A percentile compares a stretch with the other conserved stretches of the same genome.
phyloP scores from a whole-genome alignment of 352 stramenopile genomes.

The Phytophthora rubi region DNA sequence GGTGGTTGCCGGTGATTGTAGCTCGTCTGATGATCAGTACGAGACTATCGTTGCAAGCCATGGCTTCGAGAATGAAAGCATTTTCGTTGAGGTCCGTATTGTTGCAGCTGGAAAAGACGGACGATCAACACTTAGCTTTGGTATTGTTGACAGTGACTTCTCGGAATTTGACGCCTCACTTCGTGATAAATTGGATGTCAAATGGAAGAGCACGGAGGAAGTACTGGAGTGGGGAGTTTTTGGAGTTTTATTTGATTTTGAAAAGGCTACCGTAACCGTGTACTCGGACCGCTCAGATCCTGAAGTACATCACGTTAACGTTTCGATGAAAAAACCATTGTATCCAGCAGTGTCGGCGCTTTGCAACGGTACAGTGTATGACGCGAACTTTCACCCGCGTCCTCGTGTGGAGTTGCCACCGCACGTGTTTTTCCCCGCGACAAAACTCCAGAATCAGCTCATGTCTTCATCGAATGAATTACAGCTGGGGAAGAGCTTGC shows the following conservation, averaged over 20 bases:
- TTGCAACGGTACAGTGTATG: constrained; percentile 76
- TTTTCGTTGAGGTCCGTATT: constrained; percentile 72
- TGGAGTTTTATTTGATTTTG: constrained; percentile 85
- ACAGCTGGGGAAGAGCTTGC: constrained; percentile 73
- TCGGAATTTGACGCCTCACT: constrained; percentile 26
- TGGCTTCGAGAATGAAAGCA: constrained; percentile 50
- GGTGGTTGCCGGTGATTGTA: constrained; percentile 62
- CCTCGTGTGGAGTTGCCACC: constrained; percentile 59
- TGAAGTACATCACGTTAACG: constrained; percentile 40
- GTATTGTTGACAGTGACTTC: constrained; percentile 56
- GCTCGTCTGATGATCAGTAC: constrained; percentile 46
- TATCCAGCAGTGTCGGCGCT: constrained; percentile 66
- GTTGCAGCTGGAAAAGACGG: constrained; percentile 57
- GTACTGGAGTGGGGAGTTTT: constrained; percentile 48
- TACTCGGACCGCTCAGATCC: constrained; percentile 60
- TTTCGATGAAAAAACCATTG: constrained; percentile 36
- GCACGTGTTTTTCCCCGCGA: constrained; percentile 40
- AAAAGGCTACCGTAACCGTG: constrained; percentile 57
- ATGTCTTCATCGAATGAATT: constrained; percentile 61
- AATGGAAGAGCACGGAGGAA: constrained; percentile 47
- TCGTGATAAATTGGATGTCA: constrained; percentile 42
- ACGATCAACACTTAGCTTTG: constrained; percentile 54
- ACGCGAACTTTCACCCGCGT: constrained; percentile 72
- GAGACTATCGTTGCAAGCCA: constrained; percentile 68
- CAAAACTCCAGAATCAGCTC: constrained; percentile 50